Evolutionary conservation across 176 grass and related monocot species (phyloP), one percentile per base, ranked within the genome.

Genomic region (Melocanna baccifera): DNA sequence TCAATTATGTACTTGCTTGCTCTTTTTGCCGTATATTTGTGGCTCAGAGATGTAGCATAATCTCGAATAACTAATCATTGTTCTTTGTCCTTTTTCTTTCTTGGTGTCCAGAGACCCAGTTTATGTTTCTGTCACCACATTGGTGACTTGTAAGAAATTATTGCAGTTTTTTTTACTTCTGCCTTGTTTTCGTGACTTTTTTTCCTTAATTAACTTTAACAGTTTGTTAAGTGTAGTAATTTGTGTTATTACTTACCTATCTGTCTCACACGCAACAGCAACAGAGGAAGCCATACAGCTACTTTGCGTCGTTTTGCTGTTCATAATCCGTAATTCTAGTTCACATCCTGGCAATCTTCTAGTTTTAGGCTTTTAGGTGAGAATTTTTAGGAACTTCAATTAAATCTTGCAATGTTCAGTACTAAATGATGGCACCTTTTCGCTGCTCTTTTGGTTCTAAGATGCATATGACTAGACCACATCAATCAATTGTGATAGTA

Each of bases 381-480:
- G 6, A 42, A 7, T 30, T 42, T 42, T 42, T 23, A 4, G 8
- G 28, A 16, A 52, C 16, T 7, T 26, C 30, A 7, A 51, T 64
- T 16, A 56, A 56, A 87, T 79, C 25, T 75, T 66, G 6, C 48
- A 29, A 73, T 62, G 14, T 16, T 62, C 8, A 4, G 78, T 29
- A 41, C 23, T n/a, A 52, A 83, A 78, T 65, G 30, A 63, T 88
- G 45, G 23, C 25, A 9, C 45, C 45, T 69, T 84, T 68, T 56
- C 18, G 7, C 16, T 29, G 25, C 40, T 20, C 40, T 32, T 81
- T 62, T 26, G 46, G 66, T 22, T 71, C 79, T 62, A 63, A 71
- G 73, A 71, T 63, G 41, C 40, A 77, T 40, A 88, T 62, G 86
- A 87, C 51, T 68, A 51, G 26, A 39, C 65, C 52, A 83, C 74